Base-by-base conservation (phyloP, 305 asterid genomes). In the Fraxinus ornus region DNA sequence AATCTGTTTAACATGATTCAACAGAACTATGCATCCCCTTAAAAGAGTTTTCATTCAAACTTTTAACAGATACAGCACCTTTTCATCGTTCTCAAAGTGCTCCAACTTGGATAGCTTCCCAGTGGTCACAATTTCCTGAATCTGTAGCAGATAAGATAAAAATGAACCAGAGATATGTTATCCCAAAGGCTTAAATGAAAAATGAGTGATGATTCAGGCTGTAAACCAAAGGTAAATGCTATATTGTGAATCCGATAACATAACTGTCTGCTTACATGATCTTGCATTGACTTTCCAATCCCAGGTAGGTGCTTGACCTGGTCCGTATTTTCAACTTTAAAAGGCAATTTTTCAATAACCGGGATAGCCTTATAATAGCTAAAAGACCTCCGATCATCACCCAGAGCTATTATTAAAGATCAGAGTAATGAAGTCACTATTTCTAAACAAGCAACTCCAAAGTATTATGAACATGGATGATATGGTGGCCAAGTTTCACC, bases 91-190 rank as follows among this genome's bases (percentile, higher is more conserved):
- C 93, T 93, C 94, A 79, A 96, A 96, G 86, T 93, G 94, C 85
- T 96, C 99, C 93, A 96, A 85, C 90, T 96, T 96, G 82, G 98
- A 91, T 44, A 96, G 94, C 92, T 89, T 96, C 83, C 99, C 97
- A 30, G 98, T 96, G 73, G 87, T 92, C 88, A 93, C 91, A 87
- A 96, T 96, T 93, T 96, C 98, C 90, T 91, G 97, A 88, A 96
- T 93, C 99, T 96, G 95, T 83, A 86, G 32, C 64, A 85, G 71
- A 64, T 75, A 76, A 84, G 33, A 68, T 24, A 80, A 72, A 79
- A 76, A 33, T 55, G 78, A 57, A 36, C 80, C 52, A 81, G 44
- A 70, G 81, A 75, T 78, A 41, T 60, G 47, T 66, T 75, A 77
- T 36, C 71, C 76, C 76, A 49, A 84, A 78, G 80, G 74, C 74